A percentile compares a stretch with the other conserved stretches of the same genome.
These are phyloP conservation scores for Penicillium sp. DNA, from an alignment of 2,329 filamentous ascomycete genomes.

Conservation along the genomic window DNA sequence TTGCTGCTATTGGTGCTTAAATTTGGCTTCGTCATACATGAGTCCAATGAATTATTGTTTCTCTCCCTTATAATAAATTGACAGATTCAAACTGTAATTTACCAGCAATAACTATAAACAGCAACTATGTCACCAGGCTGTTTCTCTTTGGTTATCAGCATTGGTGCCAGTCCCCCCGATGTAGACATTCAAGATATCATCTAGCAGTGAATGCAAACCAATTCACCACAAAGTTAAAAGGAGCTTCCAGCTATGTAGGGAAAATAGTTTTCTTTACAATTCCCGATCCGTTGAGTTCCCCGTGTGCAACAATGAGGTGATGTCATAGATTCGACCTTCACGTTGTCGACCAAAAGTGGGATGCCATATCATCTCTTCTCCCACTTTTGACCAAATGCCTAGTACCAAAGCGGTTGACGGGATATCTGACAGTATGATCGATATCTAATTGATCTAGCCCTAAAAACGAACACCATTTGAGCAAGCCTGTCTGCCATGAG, in stretches of 20 bases:
- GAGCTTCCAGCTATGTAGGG: too few relatives aligned
- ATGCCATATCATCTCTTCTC: not conserved
- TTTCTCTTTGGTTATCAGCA: too few relatives aligned
- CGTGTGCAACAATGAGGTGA: not conserved
- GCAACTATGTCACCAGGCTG: too few relatives aligned
- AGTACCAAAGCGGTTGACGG: not conserved
- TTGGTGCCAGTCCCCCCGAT: too few relatives aligned
- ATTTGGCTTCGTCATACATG: not conserved
- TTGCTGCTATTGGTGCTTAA: conserved; percentile 20
- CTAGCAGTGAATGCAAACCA: too few relatives aligned
- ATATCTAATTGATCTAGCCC: not conserved
- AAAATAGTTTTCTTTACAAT: too few relatives aligned
- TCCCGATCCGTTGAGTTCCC: too few relatives aligned
- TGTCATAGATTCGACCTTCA: not conserved
- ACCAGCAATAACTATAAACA: too few relatives aligned
- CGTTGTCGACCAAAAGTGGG: not conserved
- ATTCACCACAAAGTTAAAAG: too few relatives aligned
- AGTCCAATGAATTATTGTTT: not conserved
- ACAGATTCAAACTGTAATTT: too few relatives aligned
- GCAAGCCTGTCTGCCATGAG: not conserved
- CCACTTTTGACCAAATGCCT: not conserved
- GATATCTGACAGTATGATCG: not conserved
- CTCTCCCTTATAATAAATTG: too few relatives aligned
- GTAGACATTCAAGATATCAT: too few relatives aligned
- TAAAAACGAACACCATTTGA: conserved; percentile 8